phyloP scores from a whole-genome alignment of 805 yeast species.

The Debaryomyces prosopidis region DNA sequence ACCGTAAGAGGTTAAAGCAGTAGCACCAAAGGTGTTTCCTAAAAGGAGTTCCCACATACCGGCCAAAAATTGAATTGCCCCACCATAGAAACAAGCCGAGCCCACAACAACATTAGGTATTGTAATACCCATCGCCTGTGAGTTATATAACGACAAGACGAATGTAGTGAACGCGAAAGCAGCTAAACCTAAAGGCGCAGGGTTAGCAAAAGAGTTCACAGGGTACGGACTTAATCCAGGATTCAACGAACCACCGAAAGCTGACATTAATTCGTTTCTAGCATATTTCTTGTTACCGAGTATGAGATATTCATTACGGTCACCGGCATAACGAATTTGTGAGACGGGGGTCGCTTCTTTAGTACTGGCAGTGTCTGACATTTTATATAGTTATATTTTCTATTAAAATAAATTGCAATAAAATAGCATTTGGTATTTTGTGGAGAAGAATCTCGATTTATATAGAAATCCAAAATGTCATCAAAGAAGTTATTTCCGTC shows the following conservation, averaged over 20 bases:
- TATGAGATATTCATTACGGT: slow-evolving; percentile 32
- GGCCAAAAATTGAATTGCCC: slow-evolving; percentile 58
- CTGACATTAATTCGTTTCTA: slow-evolving; percentile 40
- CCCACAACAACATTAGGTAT: slow-evolving; percentile 59
- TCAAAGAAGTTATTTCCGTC: too few relatives aligned
- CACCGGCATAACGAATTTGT: slow-evolving; percentile 34
- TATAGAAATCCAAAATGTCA: too few relatives aligned
- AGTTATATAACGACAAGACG: slow-evolving; percentile 57
- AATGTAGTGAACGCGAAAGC: slow-evolving; percentile 68
- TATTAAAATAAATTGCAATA: too few relatives aligned
- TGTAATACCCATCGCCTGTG: slow-evolving; percentile 55
- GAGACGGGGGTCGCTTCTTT: neutral
- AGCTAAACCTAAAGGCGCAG: slow-evolving; percentile 65
- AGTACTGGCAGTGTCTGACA: neutral
- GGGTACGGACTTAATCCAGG: slow-evolving; percentile 44
- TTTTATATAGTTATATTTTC: too few relatives aligned
- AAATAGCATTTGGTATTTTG: too few relatives aligned
- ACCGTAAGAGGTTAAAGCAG: slow-evolving; percentile 60
- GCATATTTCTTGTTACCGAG: slow-evolving; percentile 36
- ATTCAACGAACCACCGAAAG: slow-evolving; percentile 40
- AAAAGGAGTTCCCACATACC: slow-evolving; percentile 69
- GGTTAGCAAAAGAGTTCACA: slow-evolving; percentile 61
- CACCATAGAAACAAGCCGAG: slow-evolving; percentile 65
- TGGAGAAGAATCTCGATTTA: too few relatives aligned
- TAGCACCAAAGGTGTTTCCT: slow-evolving; percentile 69